Evolutionary conservation across 2,329 filamentous ascomycete species (phyloP), one percentile per base, ranked within the genome.

Genomic region (Aurifilum marmelostoma): DNA sequence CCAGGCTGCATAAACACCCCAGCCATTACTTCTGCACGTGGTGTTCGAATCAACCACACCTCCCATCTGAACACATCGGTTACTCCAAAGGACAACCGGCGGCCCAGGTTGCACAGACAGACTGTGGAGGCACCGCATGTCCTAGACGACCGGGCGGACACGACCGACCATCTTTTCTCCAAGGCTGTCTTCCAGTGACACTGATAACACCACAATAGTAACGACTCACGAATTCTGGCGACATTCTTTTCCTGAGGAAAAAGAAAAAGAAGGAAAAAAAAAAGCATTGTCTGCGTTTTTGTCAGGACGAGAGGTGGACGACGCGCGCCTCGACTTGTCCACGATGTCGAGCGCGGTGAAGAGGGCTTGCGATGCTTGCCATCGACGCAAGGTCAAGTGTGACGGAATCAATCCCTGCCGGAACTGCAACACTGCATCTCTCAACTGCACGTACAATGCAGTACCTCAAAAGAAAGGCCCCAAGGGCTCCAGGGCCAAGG

Each of bases 401-500:
- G 89, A 92, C 75, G 89, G 89, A 69, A 82, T 88, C 76, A 89
- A 89, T 74, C 90, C 91, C 27, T 93, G 91, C 79, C 85, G 87
- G 70, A 92, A 92, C 79, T 93, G 91, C 79, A 83, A 84, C 16
- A 87, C 89, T 9, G 88, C 90, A 8, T 85, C 88, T 75, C 83
- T 92, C 24, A 83, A 85, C 16, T 93, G 91, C 82, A 92, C 90
- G 39, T 93, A 92, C 83, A 89, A 91, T 80, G 88, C 89, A 43
- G 88, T 92, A 47, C 90, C 90, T 1, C 90, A 91, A 80, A 92
- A 92, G 81, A 92, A 92, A 78, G 91, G 91, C 1, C 91, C 90
- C 58, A 92, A 92, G 79, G 90, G 91, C 72, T 91, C 89, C 41
- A 83, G 90, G 71, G 91, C 91, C 64, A 93, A 92, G 78, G 89